phyloP scores from a whole-genome alignment of 331 rosid species.

The Pyracantha coccinea region DNA sequence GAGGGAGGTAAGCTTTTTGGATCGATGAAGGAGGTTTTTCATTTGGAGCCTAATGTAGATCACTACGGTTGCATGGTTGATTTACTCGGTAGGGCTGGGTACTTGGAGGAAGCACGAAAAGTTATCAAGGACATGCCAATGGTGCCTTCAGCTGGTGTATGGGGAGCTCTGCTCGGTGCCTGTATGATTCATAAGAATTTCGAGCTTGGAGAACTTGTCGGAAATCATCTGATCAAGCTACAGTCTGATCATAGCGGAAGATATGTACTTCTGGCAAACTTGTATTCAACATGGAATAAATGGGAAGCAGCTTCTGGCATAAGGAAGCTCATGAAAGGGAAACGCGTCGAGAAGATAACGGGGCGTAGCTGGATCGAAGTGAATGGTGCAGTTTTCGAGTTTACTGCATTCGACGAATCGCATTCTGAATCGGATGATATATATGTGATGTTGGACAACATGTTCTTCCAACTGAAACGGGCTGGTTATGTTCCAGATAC shows the following conservation, averaged over 20 bases:
- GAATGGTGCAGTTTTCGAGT: constrained; percentile 31
- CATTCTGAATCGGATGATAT: constrained; percentile 18
- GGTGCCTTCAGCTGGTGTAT: constrained; percentile 30
- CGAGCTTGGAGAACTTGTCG: constrained; percentile 33
- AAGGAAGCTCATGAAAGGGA: constrained; percentile 45
- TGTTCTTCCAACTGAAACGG: constrained; percentile 3
- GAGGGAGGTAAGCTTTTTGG: constrained; percentile 27
- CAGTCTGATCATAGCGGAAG: constrained; percentile 23
- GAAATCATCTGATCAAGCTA: constrained; percentile 30
- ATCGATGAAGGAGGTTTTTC: constrained; percentile 26
- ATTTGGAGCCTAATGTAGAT: constrained; percentile 38
- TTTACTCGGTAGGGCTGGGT: constrained; percentile 44
- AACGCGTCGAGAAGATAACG: constrained; percentile 30
- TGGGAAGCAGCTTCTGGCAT: constrained; percentile 47
- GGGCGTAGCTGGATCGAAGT: constrained; percentile 48
- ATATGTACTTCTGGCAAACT: constrained; percentile 37
- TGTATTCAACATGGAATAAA: constrained; percentile 31
- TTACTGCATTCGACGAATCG: constrained; percentile 28
- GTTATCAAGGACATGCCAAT: constrained; percentile 43
- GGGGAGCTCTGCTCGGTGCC: constrained; percentile 37
- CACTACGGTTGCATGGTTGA: constrained; percentile 56
- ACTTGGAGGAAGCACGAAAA: constrained; percentile 33
- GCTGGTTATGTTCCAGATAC: neutral
- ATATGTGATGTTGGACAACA: constrained; percentile 21
- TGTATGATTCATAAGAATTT: constrained; percentile 34